phyloP scores from a whole-genome alignment of 495 filamentous ascomycete genomes.

The Alectoria sarmentosa region DNA sequence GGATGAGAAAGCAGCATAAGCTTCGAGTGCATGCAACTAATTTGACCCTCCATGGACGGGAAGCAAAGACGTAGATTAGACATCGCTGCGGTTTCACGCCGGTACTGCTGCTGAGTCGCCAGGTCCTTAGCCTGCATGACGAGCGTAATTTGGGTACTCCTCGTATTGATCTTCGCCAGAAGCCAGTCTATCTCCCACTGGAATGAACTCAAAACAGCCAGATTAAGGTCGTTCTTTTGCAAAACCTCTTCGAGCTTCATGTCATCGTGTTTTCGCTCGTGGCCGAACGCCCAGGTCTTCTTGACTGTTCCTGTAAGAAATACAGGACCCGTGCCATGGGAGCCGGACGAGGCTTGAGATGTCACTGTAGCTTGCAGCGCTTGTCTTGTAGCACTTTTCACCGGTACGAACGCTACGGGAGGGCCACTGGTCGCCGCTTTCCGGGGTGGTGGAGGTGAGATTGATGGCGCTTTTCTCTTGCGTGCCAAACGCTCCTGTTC shows the following conservation, averaged over 20 bases:
- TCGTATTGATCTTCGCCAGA: slow-evolving; percentile 49
- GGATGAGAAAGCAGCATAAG: slow-evolving; percentile 73
- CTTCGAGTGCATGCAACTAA: slow-evolving; percentile 81
- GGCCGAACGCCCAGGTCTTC: slow-evolving; percentile 65
- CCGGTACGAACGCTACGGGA: neutral
- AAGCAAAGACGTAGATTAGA: slow-evolving; percentile 64
- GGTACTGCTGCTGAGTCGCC: slow-evolving; percentile 36
- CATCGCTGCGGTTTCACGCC: slow-evolving; percentile 44
- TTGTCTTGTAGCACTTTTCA: neutral
- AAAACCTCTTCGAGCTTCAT: slow-evolving; percentile 90
- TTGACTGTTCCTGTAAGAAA: slow-evolving; percentile 72
- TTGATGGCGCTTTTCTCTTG: slow-evolving; percentile 47
- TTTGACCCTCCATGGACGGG: slow-evolving; percentile 60
- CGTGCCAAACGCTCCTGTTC: slow-evolving; percentile 77
- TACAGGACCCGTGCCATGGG: slow-evolving; percentile 24
- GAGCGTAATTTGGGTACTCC: slow-evolving; percentile 51
- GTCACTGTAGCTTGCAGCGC: neutral
- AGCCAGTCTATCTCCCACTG: slow-evolving; percentile 78
- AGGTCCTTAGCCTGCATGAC: slow-evolving; percentile 64
- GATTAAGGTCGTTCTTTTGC: slow-evolving; percentile 57
- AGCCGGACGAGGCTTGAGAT: slow-evolving; percentile 4
- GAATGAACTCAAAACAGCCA: slow-evolving; percentile 81
- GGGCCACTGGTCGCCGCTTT: neutral
- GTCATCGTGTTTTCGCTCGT: slow-evolving; percentile 53
- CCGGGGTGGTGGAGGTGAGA: slow-evolving; percentile 34